Conservation (phyloP, 495 filamentous ascomycete species). For the Usnea hakonensis region DNA sequence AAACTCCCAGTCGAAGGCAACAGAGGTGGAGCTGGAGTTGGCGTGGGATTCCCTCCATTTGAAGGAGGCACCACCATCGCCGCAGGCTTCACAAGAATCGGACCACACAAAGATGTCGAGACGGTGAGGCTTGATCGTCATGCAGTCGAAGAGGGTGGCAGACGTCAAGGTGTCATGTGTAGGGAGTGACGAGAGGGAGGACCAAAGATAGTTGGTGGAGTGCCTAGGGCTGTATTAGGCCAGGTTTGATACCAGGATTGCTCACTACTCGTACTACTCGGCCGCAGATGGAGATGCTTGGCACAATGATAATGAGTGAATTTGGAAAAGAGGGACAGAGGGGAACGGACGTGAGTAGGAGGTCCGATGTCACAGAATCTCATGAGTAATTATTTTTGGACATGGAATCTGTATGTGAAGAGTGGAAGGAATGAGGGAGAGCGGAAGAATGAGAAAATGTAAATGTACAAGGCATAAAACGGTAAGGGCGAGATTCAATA, state of each 20-base stretch:
- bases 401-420: neutral
- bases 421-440: neutral
- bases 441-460: neutral
- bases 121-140: slow-evolving; percentile 2
- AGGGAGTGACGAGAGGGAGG: neutral
- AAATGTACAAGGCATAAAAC: slow-evolving; percentile 6
- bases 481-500: slow-evolving; percentile 13
- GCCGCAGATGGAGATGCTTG: slow-evolving; percentile 6
- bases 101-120: slow-evolving; percentile 1
- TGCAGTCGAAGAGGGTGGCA: neutral
- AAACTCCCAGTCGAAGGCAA: slow-evolving; percentile 24
- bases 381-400: neutral
- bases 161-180: neutral
- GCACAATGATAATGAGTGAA: slow-evolving; percentile 12
- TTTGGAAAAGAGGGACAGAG: slow-evolving; percentile 1
- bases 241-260: slow-evolving; percentile 10
- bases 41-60: slow-evolving; percentile 37
- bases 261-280: slow-evolving; percentile 5
- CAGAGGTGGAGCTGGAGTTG: slow-evolving; percentile 30
- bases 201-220: neutral
- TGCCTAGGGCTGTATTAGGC: neutral
- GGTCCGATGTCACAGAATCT: neutral
- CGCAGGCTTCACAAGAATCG: slow-evolving; percentile 6
- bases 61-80: slow-evolving; percentile 48
- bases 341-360: too few relatives aligned